Conservation (phyloP, 2,329 filamentous ascomycete genomes). For the Calonectria leucothoes region DNA sequence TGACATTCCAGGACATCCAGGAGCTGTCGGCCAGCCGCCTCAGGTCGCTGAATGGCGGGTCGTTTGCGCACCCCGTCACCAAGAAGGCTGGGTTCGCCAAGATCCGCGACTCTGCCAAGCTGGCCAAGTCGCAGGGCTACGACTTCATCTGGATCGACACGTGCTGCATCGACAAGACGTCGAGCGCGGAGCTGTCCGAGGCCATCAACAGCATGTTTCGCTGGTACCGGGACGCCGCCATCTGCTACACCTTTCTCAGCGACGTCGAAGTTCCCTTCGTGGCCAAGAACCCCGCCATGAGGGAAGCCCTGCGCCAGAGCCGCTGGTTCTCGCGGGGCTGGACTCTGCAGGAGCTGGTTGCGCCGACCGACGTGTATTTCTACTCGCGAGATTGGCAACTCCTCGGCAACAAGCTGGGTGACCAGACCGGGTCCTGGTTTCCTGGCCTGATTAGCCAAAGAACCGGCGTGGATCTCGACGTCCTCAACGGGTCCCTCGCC, state of each 20-base stretch:
- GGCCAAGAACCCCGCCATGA: too few relatives aligned
- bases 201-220: constrained; percentile 33
- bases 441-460: not conserved
- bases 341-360: constrained; percentile 26
- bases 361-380: not conserved
- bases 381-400: constrained; percentile 11
- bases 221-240: constrained; percentile 21
- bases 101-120: not conserved
- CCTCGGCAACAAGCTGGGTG: constrained; percentile 18
- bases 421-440: not conserved
- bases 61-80: not conserved
- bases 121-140: not conserved
- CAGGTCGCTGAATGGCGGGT: not conserved
- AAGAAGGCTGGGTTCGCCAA: not conserved
- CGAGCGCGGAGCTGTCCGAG: constrained; percentile 27
- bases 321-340: constrained; percentile 26
- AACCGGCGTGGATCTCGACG: constrained; percentile 4
- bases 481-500: not conserved
- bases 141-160: constrained; percentile 26
- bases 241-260: constrained; percentile 27
- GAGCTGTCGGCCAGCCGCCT: not conserved
- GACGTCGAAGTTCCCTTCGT: too few relatives aligned
- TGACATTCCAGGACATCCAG: constrained; percentile 7
- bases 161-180: constrained; percentile 32
- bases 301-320: not conserved